Evolutionary conservation across 371 early-diverging fungal species (phyloP), one percentile per base, ranked within the genome.

Genomic region (Apophysomyces trapeziformis): DNA sequence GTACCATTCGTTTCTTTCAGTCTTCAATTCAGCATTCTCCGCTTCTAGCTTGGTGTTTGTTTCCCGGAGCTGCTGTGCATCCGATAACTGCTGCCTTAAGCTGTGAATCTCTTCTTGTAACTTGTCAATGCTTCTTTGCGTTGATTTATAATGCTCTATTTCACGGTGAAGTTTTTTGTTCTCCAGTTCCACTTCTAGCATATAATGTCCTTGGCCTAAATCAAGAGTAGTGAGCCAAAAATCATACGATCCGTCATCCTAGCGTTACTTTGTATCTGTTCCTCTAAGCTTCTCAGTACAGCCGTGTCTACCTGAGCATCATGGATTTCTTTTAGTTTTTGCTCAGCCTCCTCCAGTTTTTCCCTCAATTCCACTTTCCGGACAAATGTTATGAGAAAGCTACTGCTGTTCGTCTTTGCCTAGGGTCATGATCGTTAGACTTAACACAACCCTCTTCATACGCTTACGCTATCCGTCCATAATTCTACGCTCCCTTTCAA

Each of bases 1-100:
- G 44, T 70, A 70, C 71, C 71, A 70, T 64, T 70, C 67, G 16
- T 57, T 43, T 36, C 57, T 46, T 47, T 70, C 71, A 0, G 43
- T 50, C 47, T 63, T 63, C n/a, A 70, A 35, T n/a, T 45, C 58
- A 11, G 64, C 58, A 46, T 70, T 70, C 38, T 70, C 71, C 5
- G 47, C 39, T 37, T 70, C 67, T 36, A 70, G 21, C 16, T 47
- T 57, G 21, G 46, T 18, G 38, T 54, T 60, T 21, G 50, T 57
- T 43, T 44, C 58, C 12, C 56, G 57, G 5, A 67, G 32, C 35
- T 57, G 54, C 4, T 56, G 47, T 57, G 60, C 58, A 44, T 64
- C 64, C 11, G 67, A 64, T 7, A 63, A 38, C n/a, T 57, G 58
- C 11, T 45, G 50, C 39, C 67, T 61, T 60, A 70, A 43, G 11